phyloP scores from a whole-genome alignment of 2,329 filamentous ascomycete genomes.

The Pezicula rhizophila region DNA sequence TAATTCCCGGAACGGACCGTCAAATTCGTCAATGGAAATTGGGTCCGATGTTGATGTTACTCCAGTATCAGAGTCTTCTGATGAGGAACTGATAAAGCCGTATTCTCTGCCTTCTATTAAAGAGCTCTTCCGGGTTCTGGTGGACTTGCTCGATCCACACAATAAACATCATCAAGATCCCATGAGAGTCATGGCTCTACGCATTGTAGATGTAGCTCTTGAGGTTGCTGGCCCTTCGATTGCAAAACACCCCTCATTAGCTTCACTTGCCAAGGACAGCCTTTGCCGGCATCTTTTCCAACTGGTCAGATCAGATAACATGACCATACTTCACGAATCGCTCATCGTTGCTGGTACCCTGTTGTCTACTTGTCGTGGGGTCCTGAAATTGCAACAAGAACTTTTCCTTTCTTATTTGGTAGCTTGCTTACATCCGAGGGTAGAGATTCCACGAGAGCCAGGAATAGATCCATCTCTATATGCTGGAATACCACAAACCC shows the following conservation, averaged over 20 bases:
- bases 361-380: constrained; percentile 80
- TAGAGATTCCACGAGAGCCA: constrained; percentile 85
- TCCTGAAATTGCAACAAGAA: constrained; percentile 94
- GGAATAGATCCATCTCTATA: constrained; percentile 90
- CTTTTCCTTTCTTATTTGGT: constrained; percentile 92
- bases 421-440: constrained; percentile 85
- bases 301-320: constrained; percentile 90
- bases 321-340: constrained; percentile 89
- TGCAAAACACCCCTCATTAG: constrained; percentile 82
- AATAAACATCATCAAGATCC: constrained; percentile 89
- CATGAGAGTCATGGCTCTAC: constrained; percentile 93
- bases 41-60: constrained; percentile 20
- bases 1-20: constrained; percentile 21
- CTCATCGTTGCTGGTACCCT: constrained; percentile 87
- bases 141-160: constrained; percentile 89
- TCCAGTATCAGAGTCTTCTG: constrained; percentile 24
- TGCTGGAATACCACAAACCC: constrained; percentile 84
- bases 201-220: constrained; percentile 94
- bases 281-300: constrained; percentile 94
- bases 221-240: constrained; percentile 96
- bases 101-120: constrained; percentile 93
- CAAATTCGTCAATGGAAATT: constrained; percentile 15
- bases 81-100: constrained; percentile 60
- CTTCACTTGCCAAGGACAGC: constrained; percentile 83
- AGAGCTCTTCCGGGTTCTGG: constrained; percentile 88